Evolutionary conservation across 2,329 filamentous ascomycete genomes (phyloP).

Genomic region (Dactylellina leptospora): DNA sequence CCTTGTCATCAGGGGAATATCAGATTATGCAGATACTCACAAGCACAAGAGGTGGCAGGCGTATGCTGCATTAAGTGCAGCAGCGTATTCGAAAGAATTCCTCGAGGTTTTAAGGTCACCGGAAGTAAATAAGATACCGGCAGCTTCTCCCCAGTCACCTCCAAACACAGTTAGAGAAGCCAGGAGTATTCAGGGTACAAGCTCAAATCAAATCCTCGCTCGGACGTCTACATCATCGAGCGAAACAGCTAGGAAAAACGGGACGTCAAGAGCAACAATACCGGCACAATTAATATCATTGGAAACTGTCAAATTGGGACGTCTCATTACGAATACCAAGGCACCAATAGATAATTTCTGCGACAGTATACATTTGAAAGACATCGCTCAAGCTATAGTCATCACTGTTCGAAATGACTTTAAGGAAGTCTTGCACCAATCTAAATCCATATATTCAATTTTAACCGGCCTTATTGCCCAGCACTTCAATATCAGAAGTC

Average conservation of each 20-base stretch:
- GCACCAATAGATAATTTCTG: neutral
- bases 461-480: neutral
- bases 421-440: too few species aligned
- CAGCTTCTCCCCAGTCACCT: neutral
- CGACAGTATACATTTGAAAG: neutral
- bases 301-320: neutral
- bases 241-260: neutral
- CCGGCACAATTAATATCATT: neutral
- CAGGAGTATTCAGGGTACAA: neutral
- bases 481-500: neutral
- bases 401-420: too few species aligned
- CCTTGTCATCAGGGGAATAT: too few species aligned
- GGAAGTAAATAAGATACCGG: too few species aligned
- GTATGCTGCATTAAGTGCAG: too few species aligned
- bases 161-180: neutral
- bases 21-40: too few species aligned
- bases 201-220: neutral
- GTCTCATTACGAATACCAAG: constrained; percentile 2
- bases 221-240: neutral
- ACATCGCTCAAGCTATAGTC: too few species aligned
- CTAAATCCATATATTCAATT: neutral
- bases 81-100: too few species aligned
- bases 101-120: too few species aligned
- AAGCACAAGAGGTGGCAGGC: too few species aligned
- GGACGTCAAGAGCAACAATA: neutral